Base-by-base conservation (phyloP, 257 asterid species). In the Echium plantagineum region DNA sequence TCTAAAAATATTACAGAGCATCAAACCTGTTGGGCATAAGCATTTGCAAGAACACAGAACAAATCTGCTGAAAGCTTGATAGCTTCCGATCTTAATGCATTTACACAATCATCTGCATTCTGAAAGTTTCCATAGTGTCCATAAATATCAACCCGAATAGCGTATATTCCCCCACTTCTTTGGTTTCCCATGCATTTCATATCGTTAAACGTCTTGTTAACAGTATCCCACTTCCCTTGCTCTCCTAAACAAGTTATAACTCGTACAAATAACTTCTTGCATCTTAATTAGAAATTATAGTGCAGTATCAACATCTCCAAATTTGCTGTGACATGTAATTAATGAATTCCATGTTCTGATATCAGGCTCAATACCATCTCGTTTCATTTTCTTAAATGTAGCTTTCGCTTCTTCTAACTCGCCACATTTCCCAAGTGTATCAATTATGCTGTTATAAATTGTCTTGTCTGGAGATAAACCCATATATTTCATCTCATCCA, bases 21-120 rank as follows among this genome's bases (percentile, higher is more conserved):
- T 57, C n/a, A 19, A 18, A 83, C 98, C 96, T 87, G 89, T 70
- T 83, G 94, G 52, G 98, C 96, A 72, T 81, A 90, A 58, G 96
- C 96, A 76, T 90, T 82, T 60, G 96, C 95, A 63, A 90, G 82
- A 72, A 83, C 86, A 69, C 91, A 85, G 71, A 78, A 90, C 68
- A 83, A 60, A 74, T 80, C 83, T 4, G 89, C 83, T 16, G 94
- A 76, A 28, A 87, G 80, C 72, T 74, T 80, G 46, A 87, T 75
- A 53, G 91, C 95, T 81, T 80, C 85, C 68, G 71, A 62, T 73
- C 82, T 79, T 62, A 90, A 75, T 22, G 96, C 81, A 48, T 67
- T 71, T 62, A 87, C 38, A 71, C 96, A 80, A 60, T 76, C 86
- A 67, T 83, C 83, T 3, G 78, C 94, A 71, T 79, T 80, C 66